phyloP scores from a whole-genome alignment of 2,329 filamentous ascomycete species.

The Pseudogymnoascus sp. region DNA sequence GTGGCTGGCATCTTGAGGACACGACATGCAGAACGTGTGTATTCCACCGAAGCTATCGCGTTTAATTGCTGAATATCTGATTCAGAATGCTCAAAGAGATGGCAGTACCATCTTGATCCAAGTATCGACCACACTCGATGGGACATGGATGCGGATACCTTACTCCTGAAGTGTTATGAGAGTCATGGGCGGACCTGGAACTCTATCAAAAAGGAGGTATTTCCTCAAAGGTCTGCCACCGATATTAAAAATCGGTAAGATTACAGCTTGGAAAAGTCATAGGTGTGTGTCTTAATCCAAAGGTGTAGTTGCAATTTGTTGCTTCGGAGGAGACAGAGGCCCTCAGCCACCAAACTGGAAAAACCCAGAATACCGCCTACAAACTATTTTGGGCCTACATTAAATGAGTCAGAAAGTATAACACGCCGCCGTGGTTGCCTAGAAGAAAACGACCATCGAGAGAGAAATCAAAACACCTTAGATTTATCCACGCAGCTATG shows the following conservation, averaged over 20 bases:
- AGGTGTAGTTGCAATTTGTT: background rate
- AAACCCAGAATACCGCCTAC: background rate
- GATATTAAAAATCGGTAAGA: background rate
- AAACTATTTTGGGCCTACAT: background rate
- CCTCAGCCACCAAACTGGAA: background rate
- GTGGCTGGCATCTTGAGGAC: background rate
- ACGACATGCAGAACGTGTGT: background rate
- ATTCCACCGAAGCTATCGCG: background rate
- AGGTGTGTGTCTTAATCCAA: background rate
- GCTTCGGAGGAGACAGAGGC: background rate
- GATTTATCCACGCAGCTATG: background rate
- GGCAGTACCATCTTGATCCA: conserved; percentile 37
- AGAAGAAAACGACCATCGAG: background rate
- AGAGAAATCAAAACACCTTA: background rate
- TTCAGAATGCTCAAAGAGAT: conserved; percentile 38
- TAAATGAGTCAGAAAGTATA: background rate
- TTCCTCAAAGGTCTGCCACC: background rate
- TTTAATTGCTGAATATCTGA: background rate
- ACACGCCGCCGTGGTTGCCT: background rate
- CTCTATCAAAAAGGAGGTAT: background rate
- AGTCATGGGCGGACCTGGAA: background rate
- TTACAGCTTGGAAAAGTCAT: background rate
- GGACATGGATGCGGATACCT: background rate
- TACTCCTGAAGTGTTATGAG: background rate
- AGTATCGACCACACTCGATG: conserved; percentile 22